phyloP scores from a whole-genome alignment of 1,139 yeast species.

The Yamadazyma aaseri region DNA sequence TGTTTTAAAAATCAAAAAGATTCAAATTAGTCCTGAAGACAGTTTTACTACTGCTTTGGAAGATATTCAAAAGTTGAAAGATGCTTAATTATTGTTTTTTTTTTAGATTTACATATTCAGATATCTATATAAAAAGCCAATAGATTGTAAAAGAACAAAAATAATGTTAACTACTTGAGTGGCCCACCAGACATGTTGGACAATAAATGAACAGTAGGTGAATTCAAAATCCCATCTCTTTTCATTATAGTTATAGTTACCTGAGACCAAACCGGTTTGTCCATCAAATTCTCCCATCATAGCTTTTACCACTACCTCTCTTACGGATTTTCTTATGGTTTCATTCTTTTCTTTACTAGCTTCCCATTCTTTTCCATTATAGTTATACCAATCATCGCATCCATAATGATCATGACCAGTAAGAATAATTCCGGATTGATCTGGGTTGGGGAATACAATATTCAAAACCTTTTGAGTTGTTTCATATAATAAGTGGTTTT shows the following conservation, averaged over 20 bases:
- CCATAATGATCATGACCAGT: slow-evolving; percentile 99
- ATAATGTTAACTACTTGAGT: slow-evolving; percentile 57
- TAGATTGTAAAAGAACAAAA: slow-evolving; percentile 42
- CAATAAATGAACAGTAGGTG: slow-evolving; percentile 71
- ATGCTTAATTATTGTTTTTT: slow-evolving; percentile 1
- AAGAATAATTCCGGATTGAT: slow-evolving; percentile 71
- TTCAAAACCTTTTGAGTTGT: slow-evolving; percentile 66
- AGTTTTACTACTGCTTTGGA: slow-evolving; percentile 64
- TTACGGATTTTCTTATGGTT: slow-evolving; percentile 38
- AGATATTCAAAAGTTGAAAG: slow-evolving; percentile 37
- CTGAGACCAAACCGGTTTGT: slow-evolving; percentile 80
- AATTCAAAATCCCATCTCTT: slow-evolving; percentile 65
- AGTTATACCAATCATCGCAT: slow-evolving; percentile 66
- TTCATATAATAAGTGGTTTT: slow-evolving; percentile 74
- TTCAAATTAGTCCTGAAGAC: slow-evolving; percentile 76
- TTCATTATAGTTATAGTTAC: slow-evolving; percentile 43
- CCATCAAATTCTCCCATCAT: slow-evolving; percentile 98
- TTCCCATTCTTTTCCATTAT: slow-evolving; percentile 48
- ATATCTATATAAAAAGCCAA: slow-evolving; percentile 14
- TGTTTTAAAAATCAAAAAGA: slow-evolving; percentile 57
- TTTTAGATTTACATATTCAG: no score
- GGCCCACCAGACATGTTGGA: slow-evolving; percentile 98
- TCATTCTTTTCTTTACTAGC: slow-evolving; percentile 45
- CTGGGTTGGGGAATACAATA: slow-evolving; percentile 60
- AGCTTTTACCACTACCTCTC: slow-evolving; percentile 83